Percentiles rank a stretch among this genome's conserved stretches.
Conservation (phyloP, 2,329 filamentous ascomycete species). For the Arthrobotrys sinensis region DNA sequence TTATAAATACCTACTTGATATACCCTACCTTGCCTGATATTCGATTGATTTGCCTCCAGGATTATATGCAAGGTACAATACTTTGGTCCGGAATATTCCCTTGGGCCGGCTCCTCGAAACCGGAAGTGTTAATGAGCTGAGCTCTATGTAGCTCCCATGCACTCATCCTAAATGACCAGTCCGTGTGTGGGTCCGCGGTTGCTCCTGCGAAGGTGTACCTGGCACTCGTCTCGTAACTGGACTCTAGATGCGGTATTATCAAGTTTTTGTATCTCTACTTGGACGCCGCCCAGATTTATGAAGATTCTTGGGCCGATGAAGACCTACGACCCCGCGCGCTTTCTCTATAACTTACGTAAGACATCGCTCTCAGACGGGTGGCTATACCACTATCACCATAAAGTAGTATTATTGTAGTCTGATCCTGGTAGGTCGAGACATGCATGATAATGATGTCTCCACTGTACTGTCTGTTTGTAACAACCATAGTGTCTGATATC, state of each 20-base stretch:
- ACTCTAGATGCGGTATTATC: neutral
- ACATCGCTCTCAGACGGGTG: no score
- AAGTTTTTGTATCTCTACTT: neutral
- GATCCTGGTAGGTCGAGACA: no score
- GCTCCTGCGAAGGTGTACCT: neutral
- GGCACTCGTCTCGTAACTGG: neutral
- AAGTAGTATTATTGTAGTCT: no score
- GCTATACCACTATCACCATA: no score
- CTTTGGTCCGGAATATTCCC: slow-evolving; percentile 1
- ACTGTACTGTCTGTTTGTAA: no score
- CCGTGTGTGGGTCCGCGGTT: neutral
- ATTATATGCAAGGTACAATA: slow-evolving; percentile 17
- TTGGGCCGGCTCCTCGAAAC: slow-evolving; percentile 18
- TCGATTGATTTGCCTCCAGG: slow-evolving; percentile 14
- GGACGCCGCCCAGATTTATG: neutral
- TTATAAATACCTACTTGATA: slow-evolving; percentile 17
- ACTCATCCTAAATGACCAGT: neutral
- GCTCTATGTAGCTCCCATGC: neutral
- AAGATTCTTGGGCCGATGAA: neutral
- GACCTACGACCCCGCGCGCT: neutral
- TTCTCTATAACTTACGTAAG: no score
- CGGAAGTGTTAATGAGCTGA: neutral
- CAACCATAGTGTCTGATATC: no score
- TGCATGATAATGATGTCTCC: no score
- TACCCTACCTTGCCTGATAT: slow-evolving; percentile 19